phyloP scores from a whole-genome alignment of 495 filamentous ascomycete species.

The Penicillium flavigenum region DNA sequence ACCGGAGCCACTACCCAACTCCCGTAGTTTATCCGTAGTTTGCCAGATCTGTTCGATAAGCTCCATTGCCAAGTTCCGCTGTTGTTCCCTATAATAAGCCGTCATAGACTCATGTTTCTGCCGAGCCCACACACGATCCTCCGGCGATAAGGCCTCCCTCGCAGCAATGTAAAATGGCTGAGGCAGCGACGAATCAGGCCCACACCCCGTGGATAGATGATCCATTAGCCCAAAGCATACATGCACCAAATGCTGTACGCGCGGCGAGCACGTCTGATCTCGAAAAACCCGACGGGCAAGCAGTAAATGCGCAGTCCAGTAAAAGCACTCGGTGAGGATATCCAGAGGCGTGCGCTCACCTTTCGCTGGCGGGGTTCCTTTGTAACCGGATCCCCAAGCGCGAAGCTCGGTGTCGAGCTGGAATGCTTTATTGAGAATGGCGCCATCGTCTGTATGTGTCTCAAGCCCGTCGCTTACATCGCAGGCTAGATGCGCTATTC shows the following conservation, averaged over 20 bases:
- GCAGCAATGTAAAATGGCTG: constrained; percentile 33
- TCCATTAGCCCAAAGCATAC: constrained; percentile 31
- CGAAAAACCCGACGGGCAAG: constrained; percentile 30
- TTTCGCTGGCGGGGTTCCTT: not conserved
- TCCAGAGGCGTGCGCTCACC: constrained; percentile 18
- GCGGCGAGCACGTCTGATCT: constrained; percentile 23
- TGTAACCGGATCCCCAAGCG: constrained; percentile 18
- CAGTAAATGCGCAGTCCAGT: constrained; percentile 32
- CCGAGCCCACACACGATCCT: constrained; percentile 28
- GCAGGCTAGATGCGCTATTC: constrained; percentile 29
- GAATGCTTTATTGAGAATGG: constrained; percentile 18
- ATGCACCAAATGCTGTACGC: constrained; percentile 28
- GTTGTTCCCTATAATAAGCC: constrained; percentile 31
- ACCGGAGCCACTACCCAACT: not conserved
- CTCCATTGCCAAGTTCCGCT: constrained; percentile 29
- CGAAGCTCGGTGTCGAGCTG: constrained; percentile 27
- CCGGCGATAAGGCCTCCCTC: constrained; percentile 22
- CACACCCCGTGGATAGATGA: constrained; percentile 28
- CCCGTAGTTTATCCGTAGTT: constrained; percentile 15
- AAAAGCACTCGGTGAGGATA: constrained; percentile 34
- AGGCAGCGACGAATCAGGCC: constrained; percentile 31
- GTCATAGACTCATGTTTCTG: constrained; percentile 33
- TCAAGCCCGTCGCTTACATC: constrained; percentile 22
- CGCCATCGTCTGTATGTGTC: not conserved
- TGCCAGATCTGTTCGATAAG: constrained; percentile 29